Conservation (phyloP, 495 filamentous ascomycete species). For the Annulohypoxylon maeteangense region DNA sequence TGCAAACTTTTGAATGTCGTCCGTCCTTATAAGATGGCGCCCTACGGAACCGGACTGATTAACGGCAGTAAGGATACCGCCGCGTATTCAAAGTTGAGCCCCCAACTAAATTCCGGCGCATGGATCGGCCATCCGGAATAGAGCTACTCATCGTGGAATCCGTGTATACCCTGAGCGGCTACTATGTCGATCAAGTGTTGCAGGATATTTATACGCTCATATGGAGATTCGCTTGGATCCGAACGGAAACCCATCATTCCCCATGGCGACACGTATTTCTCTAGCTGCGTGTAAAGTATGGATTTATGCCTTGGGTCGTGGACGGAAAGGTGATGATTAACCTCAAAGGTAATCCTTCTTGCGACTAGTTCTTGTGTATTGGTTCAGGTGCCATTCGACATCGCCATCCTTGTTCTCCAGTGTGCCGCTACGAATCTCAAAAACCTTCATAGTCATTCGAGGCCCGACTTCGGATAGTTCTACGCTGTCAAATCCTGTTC, state of each 20-base stretch:
- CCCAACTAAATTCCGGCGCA: neutral
- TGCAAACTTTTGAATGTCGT: neutral
- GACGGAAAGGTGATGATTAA: neutral
- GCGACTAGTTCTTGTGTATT: slow-evolving; percentile 89
- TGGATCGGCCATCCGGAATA: slow-evolving; percentile 6
- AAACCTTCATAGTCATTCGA: slow-evolving; percentile 94
- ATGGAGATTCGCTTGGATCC: slow-evolving; percentile 32
- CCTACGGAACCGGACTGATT: neutral
- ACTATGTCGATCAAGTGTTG: slow-evolving; percentile 7
- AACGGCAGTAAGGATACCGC: neutral
- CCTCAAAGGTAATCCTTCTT: slow-evolving; percentile 92
- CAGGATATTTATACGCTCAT: slow-evolving; percentile 32
- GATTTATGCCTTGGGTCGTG: neutral
- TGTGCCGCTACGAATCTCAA: slow-evolving; percentile 93
- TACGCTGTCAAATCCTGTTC: slow-evolving; percentile 75
- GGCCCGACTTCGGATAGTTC: slow-evolving; percentile 96
- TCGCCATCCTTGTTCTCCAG: slow-evolving; percentile 97
- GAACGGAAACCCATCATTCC: slow-evolving; percentile 24
- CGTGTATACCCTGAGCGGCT: slow-evolving; percentile 20
- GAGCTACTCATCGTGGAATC: slow-evolving; percentile 23
- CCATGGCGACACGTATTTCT: slow-evolving; percentile 29
- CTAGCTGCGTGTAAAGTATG: neutral
- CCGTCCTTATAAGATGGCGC: slow-evolving; percentile 18
- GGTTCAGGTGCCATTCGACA: slow-evolving; percentile 92
- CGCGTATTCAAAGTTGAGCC: neutral